These are phyloP conservation scores for Pseudopyricularia cyperi DNA, from an alignment of 2,329 filamentous ascomycete species.

Conservation along the genomic window DNA sequence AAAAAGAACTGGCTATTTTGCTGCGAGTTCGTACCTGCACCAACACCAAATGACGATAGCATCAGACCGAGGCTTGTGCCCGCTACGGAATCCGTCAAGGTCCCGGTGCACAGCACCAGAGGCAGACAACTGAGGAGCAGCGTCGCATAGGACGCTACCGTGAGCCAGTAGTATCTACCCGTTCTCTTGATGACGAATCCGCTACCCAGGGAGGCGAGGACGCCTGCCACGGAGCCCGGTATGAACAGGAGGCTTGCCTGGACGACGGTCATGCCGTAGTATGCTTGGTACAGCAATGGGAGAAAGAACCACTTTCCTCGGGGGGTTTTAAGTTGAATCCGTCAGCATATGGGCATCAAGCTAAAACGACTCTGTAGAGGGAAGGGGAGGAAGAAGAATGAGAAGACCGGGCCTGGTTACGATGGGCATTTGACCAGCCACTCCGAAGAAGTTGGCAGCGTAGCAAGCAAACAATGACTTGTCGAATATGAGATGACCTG, in stretches of 20 bases:
- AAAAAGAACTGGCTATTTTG: no score
- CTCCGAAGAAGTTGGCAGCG: conserved; percentile 58
- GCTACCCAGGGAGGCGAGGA: conserved; percentile 49
- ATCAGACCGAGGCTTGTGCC: conserved; percentile 19
- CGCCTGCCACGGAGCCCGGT: conserved; percentile 47
- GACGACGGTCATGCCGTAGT: conserved; percentile 49
- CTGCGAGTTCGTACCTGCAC: conserved; percentile 18
- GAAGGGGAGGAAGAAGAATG: background rate
- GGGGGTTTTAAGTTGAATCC: no score
- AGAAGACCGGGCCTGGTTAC: conserved; percentile 21
- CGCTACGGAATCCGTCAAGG: conserved; percentile 30
- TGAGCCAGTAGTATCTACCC: conserved; percentile 60
- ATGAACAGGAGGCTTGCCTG: conserved; percentile 52
- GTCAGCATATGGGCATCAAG: background rate
- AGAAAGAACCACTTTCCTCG: conserved; percentile 44
- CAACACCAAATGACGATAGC: conserved; percentile 16
- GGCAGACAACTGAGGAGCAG: conserved; percentile 40
- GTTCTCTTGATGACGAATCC: conserved; percentile 58
- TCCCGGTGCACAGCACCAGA: conserved; percentile 44
- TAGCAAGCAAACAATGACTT: conserved; percentile 54
- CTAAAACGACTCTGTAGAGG: background rate
- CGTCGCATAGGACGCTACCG: conserved; percentile 38
- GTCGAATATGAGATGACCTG: conserved; percentile 59
- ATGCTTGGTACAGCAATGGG: conserved; percentile 68
- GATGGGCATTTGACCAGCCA: conserved; percentile 40